Percentiles rank a stretch among this genome's conserved stretches.
phyloP scores from a whole-genome alignment of 176 grass and related monocot genomes.

The Saccharum officinarum region DNA sequence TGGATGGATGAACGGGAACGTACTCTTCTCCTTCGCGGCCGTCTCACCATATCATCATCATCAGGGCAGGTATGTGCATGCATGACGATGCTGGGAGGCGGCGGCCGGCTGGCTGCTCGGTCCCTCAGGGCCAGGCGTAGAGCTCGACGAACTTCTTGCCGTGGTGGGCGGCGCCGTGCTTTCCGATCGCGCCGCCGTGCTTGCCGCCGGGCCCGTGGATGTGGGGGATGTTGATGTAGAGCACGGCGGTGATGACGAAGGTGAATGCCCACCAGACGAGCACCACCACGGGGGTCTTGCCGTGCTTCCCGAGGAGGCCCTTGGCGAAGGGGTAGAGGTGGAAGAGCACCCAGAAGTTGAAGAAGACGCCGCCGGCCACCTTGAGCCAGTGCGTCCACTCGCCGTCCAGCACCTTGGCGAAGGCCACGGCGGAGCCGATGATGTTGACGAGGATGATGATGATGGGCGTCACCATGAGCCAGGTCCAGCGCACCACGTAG shows the following conservation, averaged over 20 bases:
- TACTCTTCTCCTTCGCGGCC: constrained; percentile 6
- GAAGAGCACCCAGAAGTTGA: constrained; percentile 96
- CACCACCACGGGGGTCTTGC: constrained; percentile 73
- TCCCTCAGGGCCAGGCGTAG: constrained; percentile 15
- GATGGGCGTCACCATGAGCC: constrained; percentile 68
- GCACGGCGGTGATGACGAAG: constrained; percentile 82
- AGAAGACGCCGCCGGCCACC: constrained; percentile 84
- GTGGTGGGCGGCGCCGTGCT: constrained; percentile 9
- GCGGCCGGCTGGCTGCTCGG: neutral
- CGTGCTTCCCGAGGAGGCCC: constrained; percentile 75
- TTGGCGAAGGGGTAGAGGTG: constrained; percentile 93
- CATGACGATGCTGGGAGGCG: neutral
- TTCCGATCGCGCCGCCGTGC: neutral
- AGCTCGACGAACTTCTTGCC: neutral
- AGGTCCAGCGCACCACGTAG: constrained; percentile 75
- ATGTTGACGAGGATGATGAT: constrained; percentile 83
- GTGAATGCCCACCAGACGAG: constrained; percentile 90
- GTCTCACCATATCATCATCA: neutral
- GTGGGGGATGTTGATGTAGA: constrained; percentile 82
- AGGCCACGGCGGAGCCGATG: constrained; percentile 71
- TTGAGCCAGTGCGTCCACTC: constrained; percentile 84
- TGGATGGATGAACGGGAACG: neutral
- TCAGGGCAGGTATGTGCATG: neutral
- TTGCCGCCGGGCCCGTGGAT: constrained; percentile 29
- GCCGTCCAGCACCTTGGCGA: constrained; percentile 81